Base-by-base conservation (phyloP, 129 eudicot species). In the Chrysanthemum lavandulifolium region DNA sequence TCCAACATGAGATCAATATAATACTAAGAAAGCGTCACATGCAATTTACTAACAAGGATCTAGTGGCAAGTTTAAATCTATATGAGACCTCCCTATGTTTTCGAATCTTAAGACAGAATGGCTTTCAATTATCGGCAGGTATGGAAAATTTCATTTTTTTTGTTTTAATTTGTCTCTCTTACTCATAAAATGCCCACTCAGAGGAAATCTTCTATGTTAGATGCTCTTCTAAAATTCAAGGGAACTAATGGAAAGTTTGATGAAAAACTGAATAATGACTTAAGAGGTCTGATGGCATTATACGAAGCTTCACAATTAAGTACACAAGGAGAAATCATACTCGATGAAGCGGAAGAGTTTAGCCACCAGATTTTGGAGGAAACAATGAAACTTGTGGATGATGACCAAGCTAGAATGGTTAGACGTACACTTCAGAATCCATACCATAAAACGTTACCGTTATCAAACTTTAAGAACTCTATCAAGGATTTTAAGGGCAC, bases 71-170 rank as follows among this genome's bases (percentile, higher is more conserved):
- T 40, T 45, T 8, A 25, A 71, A 61, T 62, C 88, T 85, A 15
- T 55, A 19, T 23, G 68, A 72, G 25, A 72, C 76, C 80, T 84
- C 96, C 0, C 68, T 82, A 8, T 62, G 49, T 27, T 89, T 89
- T 67, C 81, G 92, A 25, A 66, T 89, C 21, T 62, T 89, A 14
- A 80, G 96, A 65, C 90, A 89, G 29, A 63, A 84, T 21, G 91
- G 87, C 9, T 78, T 73, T 75, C 21, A 56, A 3, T 73, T 86
- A 13, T 51, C 80, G 0, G 67, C 86, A 81, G 86, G 95, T 85
- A 25, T 13, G 10, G 0, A 7, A 60, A 45, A 13, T 53, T 33
- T 43, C 10, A 13, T 10, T 12, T 13, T 27, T 0, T 2, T 43
- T 3, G 3, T 43, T 43, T 53, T 43, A 79, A 27, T 63, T 64